Base-by-base conservation (phyloP, 1,284 basidiomycete species). In the Coriolopsis trogii region DNA sequence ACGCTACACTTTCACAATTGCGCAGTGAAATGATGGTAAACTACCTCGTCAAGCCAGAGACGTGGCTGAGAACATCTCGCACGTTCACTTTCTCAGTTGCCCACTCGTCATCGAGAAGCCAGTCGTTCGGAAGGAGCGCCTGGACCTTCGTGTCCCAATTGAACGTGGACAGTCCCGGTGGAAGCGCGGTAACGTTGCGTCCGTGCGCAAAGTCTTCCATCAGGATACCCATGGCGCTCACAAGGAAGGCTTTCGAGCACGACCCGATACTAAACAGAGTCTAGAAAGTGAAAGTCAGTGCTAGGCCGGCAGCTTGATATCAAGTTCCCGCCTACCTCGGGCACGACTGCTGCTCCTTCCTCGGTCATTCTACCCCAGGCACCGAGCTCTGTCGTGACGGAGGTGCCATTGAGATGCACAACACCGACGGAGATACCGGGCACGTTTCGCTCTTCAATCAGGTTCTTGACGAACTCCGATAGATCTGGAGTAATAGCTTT, bases 201-300 rank as follows among this genome's bases (percentile, higher is more conserved):
- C 58, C 59, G 7, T 45, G 25, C 0, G 56, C 52, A 42, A 56
- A 63, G 41, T 64, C 63, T 1, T 64, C 59, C 30, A 64, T 61
- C 23, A 64, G 56, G 10, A 77, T 59, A 0, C 73, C 76, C 5
- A 77, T 39, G 6, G 51, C 43, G 15, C 36, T 36, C 2, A 54
- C 45, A 3, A 71, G 63, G 59, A 78, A 76, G 0, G 75, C 67
- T 48, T 78, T 79, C 0, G 74, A 73, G 60, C 73, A 75, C 15
- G 75, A 77, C 1, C 65, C 76, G 36, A 79, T 70, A 7, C 55
- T 53, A 53, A 75, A 75, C 16, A 72, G 55, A 0, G 73, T 72
- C 75, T 77, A n/a, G n/a, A n/a, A n/a, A n/a, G n/a, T n/a, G n/a
- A n/a, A n/a, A n/a, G n/a, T n/a, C n/a, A n/a, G n/a, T n/a, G n/a